Evolutionary conservation across 2,329 filamentous ascomycete genomes (phyloP).

Genomic region (Amesomyces nigricolor): DNA sequence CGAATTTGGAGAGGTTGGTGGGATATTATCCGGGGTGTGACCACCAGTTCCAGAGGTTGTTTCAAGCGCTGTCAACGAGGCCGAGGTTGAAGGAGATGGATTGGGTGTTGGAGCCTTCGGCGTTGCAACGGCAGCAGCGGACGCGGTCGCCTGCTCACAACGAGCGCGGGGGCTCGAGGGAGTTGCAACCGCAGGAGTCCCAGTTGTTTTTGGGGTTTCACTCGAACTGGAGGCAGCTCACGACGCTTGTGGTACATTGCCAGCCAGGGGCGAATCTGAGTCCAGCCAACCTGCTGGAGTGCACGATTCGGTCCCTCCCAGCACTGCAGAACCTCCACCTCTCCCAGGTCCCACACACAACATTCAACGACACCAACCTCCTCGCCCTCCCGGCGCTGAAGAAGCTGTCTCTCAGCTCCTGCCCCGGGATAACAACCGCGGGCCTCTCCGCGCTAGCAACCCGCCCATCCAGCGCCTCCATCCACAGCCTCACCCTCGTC

Average conservation of each 20-base stretch:
- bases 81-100: constrained; percentile 51
- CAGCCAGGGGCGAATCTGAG: constrained; percentile 49
- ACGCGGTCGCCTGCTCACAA: constrained; percentile 25
- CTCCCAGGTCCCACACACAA: constrained; percentile 49
- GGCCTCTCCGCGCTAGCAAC: constrained; percentile 55
- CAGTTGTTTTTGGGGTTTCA: constrained; percentile 39
- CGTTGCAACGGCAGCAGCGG: constrained; percentile 34
- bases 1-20: constrained; percentile 55
- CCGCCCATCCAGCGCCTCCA: constrained; percentile 38
- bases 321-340: constrained; percentile 54
- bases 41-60: constrained; percentile 51
- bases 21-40: constrained; percentile 51
- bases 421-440: constrained; percentile 49
- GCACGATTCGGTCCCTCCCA: constrained; percentile 46
- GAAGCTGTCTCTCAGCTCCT: constrained; percentile 50
- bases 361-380: constrained; percentile 53
- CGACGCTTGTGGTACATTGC: constrained; percentile 54
- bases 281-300: constrained; percentile 47
- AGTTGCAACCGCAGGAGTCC: constrained; percentile 36
- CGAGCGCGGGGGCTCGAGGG: constrained; percentile 30
- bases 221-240: constrained; percentile 49
- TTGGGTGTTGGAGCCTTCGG: constrained; percentile 48
- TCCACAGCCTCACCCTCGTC: constrained; percentile 49
- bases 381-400: constrained; percentile 50
- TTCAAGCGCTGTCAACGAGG: constrained; percentile 55